A percentile compares a stretch with the other conserved stretches of the same genome.
phyloP scores from a whole-genome alignment of 257 asterid genomes.

The Lavandula angustifolia region DNA sequence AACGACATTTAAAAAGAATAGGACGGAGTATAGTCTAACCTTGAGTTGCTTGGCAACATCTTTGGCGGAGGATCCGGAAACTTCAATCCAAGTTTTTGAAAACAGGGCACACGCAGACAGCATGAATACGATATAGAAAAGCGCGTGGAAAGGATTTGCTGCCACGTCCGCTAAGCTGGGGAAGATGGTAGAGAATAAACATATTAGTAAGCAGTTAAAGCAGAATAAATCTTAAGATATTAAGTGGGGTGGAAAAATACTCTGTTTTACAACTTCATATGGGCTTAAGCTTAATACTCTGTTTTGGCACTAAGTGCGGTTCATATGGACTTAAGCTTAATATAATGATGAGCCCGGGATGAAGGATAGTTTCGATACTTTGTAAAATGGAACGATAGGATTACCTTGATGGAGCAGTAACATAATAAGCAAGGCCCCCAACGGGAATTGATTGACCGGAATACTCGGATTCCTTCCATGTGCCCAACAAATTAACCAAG shows the following conservation, averaged over 20 bases:
- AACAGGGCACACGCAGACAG: conserved; percentile 70
- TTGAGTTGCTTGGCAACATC: conserved; percentile 76
- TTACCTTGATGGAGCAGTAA: conserved; percentile 75
- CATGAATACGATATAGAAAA: conserved; percentile 65
- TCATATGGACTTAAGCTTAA: not conserved
- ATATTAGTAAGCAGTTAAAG: conserved; percentile 15
- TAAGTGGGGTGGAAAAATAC: not conserved
- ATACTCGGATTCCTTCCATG: conserved; percentile 67
- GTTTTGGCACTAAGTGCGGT: no score
- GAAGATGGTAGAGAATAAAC: conserved; percentile 6
- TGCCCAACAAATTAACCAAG: conserved; percentile 62
- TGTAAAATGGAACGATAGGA: not conserved
- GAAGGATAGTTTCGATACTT: not conserved
- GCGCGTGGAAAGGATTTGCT: conserved; percentile 71
- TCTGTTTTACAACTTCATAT: not conserved
- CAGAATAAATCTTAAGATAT: not conserved
- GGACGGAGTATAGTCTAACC: conserved; percentile 33
- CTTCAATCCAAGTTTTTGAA: conserved; percentile 77
- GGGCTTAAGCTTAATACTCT: not conserved
- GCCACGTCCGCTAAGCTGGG: conserved; percentile 66
- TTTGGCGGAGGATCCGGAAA: conserved; percentile 73
- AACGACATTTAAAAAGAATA: no score
- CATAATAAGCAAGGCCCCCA: conserved; percentile 72
- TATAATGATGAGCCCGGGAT: not conserved
- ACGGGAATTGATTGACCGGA: conserved; percentile 68